phyloP scores from a whole-genome alignment of 306 rosid genomes.

The Castanospermum australe region DNA sequence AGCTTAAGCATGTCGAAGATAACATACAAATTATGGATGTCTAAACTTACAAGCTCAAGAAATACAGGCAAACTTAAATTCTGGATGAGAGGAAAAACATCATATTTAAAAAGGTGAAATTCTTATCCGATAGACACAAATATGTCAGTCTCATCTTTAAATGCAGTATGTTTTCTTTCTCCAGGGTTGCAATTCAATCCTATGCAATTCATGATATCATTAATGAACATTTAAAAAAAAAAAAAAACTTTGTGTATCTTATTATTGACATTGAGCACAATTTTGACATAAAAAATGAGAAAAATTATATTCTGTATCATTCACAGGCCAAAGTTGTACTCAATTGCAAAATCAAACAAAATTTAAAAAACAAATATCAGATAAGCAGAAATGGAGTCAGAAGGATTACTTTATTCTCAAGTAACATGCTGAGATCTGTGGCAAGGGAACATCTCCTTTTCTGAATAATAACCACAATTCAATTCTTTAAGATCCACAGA shows the following conservation, averaged over 20 bases:
- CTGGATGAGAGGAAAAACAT: neutral
- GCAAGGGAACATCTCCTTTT: conserved; percentile 87
- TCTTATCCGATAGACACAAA: too few relatives aligned
- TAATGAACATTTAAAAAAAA: neutral
- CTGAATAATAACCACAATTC: conserved; percentile 46
- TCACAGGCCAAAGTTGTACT: neutral
- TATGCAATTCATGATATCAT: neutral
- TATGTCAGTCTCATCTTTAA: neutral
- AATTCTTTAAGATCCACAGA: conserved; percentile 4
- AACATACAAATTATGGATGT: neutral
- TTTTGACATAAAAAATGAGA: conserved; percentile 6
- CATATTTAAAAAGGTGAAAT: too few relatives aligned
- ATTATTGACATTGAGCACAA: neutral
- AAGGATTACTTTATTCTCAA: conserved; percentile 80
- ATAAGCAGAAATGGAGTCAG: conserved; percentile 25
- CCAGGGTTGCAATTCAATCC: neutral
- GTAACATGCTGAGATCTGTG: conserved; percentile 84
- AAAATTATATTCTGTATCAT: neutral
- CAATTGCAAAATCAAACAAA: neutral
- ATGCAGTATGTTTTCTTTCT: neutral
- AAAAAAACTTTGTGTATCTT: neutral
- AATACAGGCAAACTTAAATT: neutral
- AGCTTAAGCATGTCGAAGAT: neutral
- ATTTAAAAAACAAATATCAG: neutral
- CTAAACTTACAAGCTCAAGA: neutral